phyloP scores from a whole-genome alignment of 495 filamentous ascomycete genomes.

The Parathielavia hyrcaniae region DNA sequence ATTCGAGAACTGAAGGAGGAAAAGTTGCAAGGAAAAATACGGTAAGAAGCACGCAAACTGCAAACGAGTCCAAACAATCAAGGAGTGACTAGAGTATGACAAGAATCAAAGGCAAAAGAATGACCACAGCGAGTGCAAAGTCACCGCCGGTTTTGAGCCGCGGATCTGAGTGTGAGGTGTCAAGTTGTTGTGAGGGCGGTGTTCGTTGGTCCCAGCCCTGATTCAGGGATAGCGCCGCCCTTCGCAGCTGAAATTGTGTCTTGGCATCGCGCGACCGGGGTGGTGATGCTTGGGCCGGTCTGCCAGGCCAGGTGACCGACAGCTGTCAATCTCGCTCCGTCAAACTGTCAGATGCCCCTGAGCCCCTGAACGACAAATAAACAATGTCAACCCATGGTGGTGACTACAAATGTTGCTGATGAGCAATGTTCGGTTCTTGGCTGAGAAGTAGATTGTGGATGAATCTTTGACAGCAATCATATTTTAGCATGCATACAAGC shows the following conservation, averaged over 20 bases:
- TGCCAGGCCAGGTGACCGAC: neutral
- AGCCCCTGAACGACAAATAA: neutral
- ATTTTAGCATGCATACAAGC: too few species aligned
- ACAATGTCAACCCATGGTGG: neutral
- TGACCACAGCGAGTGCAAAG: slow-evolving; percentile 3
- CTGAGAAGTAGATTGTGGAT: too few species aligned
- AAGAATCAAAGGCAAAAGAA: slow-evolving; percentile 3
- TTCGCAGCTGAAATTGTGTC: slow-evolving; percentile 2
- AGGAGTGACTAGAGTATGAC: neutral
- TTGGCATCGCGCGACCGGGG: neutral
- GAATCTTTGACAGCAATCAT: too few species aligned
- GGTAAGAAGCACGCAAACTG: neutral
- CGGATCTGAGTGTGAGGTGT: neutral
- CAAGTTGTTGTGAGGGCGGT: slow-evolving; percentile 3
- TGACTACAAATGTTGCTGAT: too few species aligned
- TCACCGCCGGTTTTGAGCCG: neutral
- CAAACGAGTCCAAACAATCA: slow-evolving; percentile 1
- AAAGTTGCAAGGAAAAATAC: slow-evolving; percentile 1
- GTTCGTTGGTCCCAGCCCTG: slow-evolving; percentile 8
- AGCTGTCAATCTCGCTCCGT: too few species aligned
- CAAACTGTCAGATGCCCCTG: slow-evolving; percentile 5
- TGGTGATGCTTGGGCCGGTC: neutral
- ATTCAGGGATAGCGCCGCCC: neutral
- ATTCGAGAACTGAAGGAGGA: neutral
- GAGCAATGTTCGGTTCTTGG: too few species aligned